Evolutionary conservation across 768 basidiomycete species (phyloP).

Genomic region (Butyriboletus loyo): DNA sequence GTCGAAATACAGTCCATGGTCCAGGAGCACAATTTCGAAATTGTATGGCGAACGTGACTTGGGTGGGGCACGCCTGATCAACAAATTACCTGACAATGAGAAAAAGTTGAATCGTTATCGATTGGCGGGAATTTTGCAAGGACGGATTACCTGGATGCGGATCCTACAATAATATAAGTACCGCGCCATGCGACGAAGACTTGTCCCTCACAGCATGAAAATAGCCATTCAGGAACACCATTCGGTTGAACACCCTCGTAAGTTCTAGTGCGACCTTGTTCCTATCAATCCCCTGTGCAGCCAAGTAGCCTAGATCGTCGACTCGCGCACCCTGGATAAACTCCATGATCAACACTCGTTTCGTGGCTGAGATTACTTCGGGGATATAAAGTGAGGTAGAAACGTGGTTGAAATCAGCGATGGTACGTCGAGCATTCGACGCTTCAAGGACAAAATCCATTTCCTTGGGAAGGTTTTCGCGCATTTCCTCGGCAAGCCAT

Average conservation of each 20-base stretch:
- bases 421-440: slow-evolving; percentile 70
- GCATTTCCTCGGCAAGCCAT: slow-evolving; percentile 95
- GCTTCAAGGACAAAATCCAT: slow-evolving; percentile 96
- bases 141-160: slow-evolving; percentile 70
- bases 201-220: slow-evolving; percentile 65
- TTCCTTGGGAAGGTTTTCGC: slow-evolving; percentile 84
- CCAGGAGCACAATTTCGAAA: slow-evolving; percentile 93
- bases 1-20: slow-evolving; percentile 95
- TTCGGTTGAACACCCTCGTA: slow-evolving; percentile 84
- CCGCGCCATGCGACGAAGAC: not conserved
- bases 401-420: slow-evolving; percentile 64
- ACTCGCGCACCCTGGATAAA: slow-evolving; percentile 87
- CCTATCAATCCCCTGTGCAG: slow-evolving; percentile 79
- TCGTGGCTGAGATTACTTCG: slow-evolving; percentile 72
- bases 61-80: slow-evolving; percentile 73
- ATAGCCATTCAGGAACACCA: slow-evolving; percentile 96
- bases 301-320: slow-evolving; percentile 83
- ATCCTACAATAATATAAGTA: slow-evolving; percentile 48
- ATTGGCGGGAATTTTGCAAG: slow-evolving; percentile 1
- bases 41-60: slow-evolving; percentile 80
- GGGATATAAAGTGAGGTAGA: slow-evolving; percentile 87
- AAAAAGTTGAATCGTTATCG: not conserved
- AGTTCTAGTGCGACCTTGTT: slow-evolving; percentile 93
- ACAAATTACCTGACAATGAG: slow-evolving; percentile 64
- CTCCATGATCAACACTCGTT: slow-evolving; percentile 92